Conservation (phyloP, 2,329 filamentous ascomycete genomes). For the Pseudonectria foliicola region DNA sequence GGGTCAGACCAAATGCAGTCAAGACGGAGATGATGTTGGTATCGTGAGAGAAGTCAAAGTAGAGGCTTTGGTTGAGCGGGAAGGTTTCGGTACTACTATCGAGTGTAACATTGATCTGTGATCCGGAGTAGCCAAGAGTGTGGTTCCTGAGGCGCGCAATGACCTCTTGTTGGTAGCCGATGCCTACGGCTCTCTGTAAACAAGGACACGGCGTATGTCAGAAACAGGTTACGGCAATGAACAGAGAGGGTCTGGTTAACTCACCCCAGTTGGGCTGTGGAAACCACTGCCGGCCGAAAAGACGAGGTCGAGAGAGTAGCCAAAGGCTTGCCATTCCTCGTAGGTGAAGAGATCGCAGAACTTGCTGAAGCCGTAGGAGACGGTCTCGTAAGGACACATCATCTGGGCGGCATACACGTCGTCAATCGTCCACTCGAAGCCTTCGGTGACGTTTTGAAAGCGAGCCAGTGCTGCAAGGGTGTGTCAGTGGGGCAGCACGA, state of each 20-base stretch:
- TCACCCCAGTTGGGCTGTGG: slow-evolving; percentile 54
- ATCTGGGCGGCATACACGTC: slow-evolving; percentile 63
- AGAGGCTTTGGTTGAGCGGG: slow-evolving; percentile 64
- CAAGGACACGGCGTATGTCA: background rate
- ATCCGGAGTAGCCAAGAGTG: slow-evolving; percentile 49
- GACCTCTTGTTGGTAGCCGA: slow-evolving; percentile 67
- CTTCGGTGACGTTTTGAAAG: slow-evolving; percentile 47
- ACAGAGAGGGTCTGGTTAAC: slow-evolving; percentile 11
- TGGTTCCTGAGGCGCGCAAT: slow-evolving; percentile 64
- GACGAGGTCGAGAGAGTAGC: slow-evolving; percentile 61
- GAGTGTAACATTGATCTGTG: slow-evolving; percentile 62
- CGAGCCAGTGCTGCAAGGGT: slow-evolving; percentile 47
- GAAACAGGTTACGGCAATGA: background rate
- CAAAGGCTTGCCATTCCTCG: slow-evolving; percentile 65
- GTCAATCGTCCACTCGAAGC: slow-evolving; percentile 55
- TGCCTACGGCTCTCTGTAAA: slow-evolving; percentile 56
- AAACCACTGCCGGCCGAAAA: slow-evolving; percentile 58
- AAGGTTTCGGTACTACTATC: slow-evolving; percentile 63
- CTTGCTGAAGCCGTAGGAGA: slow-evolving; percentile 66
- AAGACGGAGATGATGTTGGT: slow-evolving; percentile 65
- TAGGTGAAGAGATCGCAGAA: slow-evolving; percentile 73
- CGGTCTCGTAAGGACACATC: slow-evolving; percentile 70
- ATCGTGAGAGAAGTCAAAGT: slow-evolving; percentile 75
- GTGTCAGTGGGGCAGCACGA: background rate
- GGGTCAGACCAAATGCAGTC: slow-evolving; percentile 63